phyloP scores from a whole-genome alignment of 139 green algal species.

The Ostreobium quekettii region DNA sequence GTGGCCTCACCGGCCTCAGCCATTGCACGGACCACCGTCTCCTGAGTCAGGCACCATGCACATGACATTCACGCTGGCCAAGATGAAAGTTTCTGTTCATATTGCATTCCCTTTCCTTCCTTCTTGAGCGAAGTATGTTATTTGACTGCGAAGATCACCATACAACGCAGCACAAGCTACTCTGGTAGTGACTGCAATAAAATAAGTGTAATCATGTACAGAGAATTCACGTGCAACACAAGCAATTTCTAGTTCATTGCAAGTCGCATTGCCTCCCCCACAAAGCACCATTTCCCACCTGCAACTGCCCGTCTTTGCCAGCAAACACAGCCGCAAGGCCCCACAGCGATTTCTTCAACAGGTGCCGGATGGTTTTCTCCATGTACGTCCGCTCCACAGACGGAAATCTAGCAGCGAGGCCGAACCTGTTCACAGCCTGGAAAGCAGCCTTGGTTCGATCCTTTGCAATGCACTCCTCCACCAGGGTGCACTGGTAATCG shows the following conservation, averaged over 20 bases:
- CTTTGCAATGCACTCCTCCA: too few relatives aligned
- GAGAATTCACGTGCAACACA: too few relatives aligned
- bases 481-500: too few relatives aligned
- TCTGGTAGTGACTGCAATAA: background rate
- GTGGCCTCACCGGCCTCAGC: background rate
- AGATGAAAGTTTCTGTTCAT: too few relatives aligned
- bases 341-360: slow-evolving; percentile 1
- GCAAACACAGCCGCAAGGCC: background rate
- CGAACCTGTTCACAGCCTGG: too few relatives aligned
- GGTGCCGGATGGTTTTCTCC: background rate
- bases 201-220: too few relatives aligned
- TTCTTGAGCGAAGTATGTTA: background rate
- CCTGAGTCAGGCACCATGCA: background rate
- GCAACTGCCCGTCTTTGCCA: background rate
- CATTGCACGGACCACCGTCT: background rate
- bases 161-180: background rate
- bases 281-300: too few relatives aligned
- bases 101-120: too few relatives aligned
- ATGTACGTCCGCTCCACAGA: background rate
- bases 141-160: background rate
- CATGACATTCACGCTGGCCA: background rate
- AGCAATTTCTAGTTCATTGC: too few relatives aligned
- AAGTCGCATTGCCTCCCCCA: too few relatives aligned
- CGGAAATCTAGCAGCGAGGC: too few relatives aligned
- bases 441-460: too few relatives aligned